Base-by-base conservation (phyloP, 192 early-diverging fungal genomes). In the Backusella mclennaniae region DNA sequence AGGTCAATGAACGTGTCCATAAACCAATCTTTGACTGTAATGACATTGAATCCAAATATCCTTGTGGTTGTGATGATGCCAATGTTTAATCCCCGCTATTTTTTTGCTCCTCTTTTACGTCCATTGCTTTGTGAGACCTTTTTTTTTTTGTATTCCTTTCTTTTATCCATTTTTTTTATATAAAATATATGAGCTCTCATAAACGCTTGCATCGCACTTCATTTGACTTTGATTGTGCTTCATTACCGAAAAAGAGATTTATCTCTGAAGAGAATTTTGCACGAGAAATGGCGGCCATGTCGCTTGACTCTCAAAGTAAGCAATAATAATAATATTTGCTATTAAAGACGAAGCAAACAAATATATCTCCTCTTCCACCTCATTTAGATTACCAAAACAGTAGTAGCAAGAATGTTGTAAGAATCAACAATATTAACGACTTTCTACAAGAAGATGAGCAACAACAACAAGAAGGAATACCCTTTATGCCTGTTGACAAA, bases 1-100 rank as follows among this genome's bases (percentile, higher is more conserved):
- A 93, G 1, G 97, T 98, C n/a, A 98, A 98, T 83, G 84, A 86
- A 78, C 85, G 94, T 71, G 77, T 97, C 21, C 81, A 89, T 9
- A 97, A 98, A 77, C 88, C 90, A 14, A 69, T 88, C 29, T 95
- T 95, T 85, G 92, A 98, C 74, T 98, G 97, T 71, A 82, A 83
- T 11, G 87, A 79, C 8, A 89, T 97, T 11, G 88, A 89, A 29
- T 92, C 93, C 26, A 84, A 89, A 8, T 98, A 94, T 75, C 89
- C 94, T 66, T 98, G 97, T 71, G 97, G 97, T 3, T 98, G 97
- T 80, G 85, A 80, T 59, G 85, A 85, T 21, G 84, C 21, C n/a
- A 41, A 66, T 0, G 19, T 8, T 67, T 44, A 73, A 49, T 17
- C 26, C 67, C 42, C 35, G 38, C 21, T 19, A 11, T 14, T 76